These are phyloP conservation scores for Cyclotella baltica DNA, from an alignment of 108 stramenopile species.

Conservation along the genomic window DNA sequence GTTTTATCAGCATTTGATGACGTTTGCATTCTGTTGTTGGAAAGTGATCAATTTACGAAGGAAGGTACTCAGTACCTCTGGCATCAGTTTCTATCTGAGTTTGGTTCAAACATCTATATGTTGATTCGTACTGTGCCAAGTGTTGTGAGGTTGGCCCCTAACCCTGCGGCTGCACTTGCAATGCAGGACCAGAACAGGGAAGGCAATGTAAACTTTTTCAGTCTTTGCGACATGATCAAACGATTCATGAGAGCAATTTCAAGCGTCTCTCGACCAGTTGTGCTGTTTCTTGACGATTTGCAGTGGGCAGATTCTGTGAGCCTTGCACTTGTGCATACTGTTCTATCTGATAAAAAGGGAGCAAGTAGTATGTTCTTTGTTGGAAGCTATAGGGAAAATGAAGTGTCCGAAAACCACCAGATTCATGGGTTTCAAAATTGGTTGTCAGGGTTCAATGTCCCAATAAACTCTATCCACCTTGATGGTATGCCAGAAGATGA, in stretches of 20 bases:
- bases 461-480: conserved; percentile 8
- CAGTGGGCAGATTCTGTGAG: conserved; percentile 45
- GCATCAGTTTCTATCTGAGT: conserved; percentile 19
- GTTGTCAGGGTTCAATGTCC: conserved; percentile 18
- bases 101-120: conserved; percentile 37
- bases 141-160: not conserved
- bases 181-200: no score
- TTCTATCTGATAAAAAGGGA: conserved; percentile 37
- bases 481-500: conserved; percentile 31
- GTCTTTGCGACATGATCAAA: conserved; percentile 45
- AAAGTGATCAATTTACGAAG: conserved; percentile 8
- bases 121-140: conserved; percentile 31
- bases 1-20: conserved; percentile 38
- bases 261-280: conserved; percentile 32
- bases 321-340: conserved; percentile 31
- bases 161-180: not conserved
- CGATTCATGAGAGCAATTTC: conserved; percentile 47
- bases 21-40: conserved; percentile 27
- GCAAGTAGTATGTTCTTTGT: conserved; percentile 34
- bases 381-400: conserved; percentile 47
- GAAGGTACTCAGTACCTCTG: conserved; percentile 1
- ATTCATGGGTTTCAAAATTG: conserved; percentile 30
- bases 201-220: conserved; percentile 40
- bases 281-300: conserved; percentile 48
- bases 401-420: conserved; percentile 34